A percentile compares a stretch with the other conserved stretches of the same genome.
Conservation (phyloP, 805 yeast genomes). For the Cephaloascus albidus region DNA sequence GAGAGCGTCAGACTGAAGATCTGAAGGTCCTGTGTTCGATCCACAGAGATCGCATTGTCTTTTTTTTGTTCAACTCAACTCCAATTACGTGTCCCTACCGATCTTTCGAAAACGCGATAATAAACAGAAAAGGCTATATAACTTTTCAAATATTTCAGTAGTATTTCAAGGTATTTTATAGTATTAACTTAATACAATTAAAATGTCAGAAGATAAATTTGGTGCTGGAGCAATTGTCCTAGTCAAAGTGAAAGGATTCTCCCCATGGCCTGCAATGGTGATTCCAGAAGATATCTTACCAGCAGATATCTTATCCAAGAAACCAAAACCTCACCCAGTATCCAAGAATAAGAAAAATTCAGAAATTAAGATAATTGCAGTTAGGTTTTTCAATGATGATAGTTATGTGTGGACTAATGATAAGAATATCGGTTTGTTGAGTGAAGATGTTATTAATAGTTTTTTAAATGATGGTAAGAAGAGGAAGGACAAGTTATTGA, state of each 20-base stretch:
- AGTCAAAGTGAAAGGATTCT: constrained; percentile 79
- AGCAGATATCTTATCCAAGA: constrained; percentile 35
- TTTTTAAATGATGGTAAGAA: constrained; percentile 22
- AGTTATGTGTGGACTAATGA: constrained; percentile 59
- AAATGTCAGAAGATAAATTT: not conserved
- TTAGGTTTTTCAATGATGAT: constrained; percentile 64
- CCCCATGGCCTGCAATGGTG: constrained; percentile 89
- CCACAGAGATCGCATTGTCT: constrained; percentile 57
- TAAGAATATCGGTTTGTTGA: constrained; percentile 39
- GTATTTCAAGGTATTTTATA: too few relatives aligned
- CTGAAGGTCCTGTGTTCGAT: constrained; percentile 88
- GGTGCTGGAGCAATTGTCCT: constrained; percentile 34
- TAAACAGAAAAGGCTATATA: too few relatives aligned
- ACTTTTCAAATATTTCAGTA: too few relatives aligned
- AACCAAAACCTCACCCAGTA: constrained; percentile 32
- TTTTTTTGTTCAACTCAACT: too few relatives aligned
- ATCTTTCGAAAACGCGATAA: too few relatives aligned
- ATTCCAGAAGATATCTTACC: constrained; percentile 56
- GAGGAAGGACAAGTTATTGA: constrained; percentile 34
- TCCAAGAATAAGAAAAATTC: constrained; percentile 7
- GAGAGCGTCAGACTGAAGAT: constrained; percentile 17
- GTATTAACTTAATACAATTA: too few relatives aligned
- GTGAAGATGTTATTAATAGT: constrained; percentile 28
- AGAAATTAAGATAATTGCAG: constrained; percentile 28
- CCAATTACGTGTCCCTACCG: too few relatives aligned